These are phyloP conservation scores for Xylaria acuta DNA, from an alignment of 495 filamentous ascomycete genomes.

Conservation along the genomic window DNA sequence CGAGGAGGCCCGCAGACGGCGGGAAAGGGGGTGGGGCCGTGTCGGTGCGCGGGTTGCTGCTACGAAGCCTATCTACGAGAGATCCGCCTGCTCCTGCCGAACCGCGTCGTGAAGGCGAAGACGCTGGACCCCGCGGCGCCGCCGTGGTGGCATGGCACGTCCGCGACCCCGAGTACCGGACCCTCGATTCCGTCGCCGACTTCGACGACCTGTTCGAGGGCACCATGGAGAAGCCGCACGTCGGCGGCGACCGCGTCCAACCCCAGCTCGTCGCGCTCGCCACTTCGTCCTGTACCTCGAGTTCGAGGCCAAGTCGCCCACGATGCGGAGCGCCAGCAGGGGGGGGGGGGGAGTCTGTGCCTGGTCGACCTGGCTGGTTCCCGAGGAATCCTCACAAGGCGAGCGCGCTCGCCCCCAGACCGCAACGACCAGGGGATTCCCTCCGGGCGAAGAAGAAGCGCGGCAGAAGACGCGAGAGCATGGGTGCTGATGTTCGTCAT, in stretches of 20 bases:
- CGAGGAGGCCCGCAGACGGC: conserved; percentile 73
- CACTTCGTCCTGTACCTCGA: conserved; percentile 56
- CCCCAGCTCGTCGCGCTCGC: conserved; percentile 52
- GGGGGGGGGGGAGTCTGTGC: conserved; percentile 53
- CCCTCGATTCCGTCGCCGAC: conserved; percentile 11
- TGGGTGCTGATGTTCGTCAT: conserved; percentile 99
- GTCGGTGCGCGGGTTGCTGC: conserved; percentile 86
- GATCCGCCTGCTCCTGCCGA: conserved; percentile 81
- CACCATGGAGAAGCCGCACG: conserved; percentile 41
- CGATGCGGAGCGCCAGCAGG: conserved; percentile 70
- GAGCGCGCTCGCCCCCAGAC: conserved; percentile 58
- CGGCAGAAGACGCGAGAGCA: conserved; percentile 66
- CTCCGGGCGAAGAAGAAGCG: conserved; percentile 41
- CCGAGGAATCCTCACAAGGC: conserved; percentile 77
- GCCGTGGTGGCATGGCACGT: conserved; percentile 22
- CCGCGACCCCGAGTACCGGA: conserved; percentile 16
- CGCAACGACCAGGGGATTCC: conserved; percentile 16
- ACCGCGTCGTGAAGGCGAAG: conserved; percentile 79
- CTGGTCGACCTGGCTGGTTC: conserved; percentile 57
- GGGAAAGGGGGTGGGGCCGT: conserved; percentile 90
- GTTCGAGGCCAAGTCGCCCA: conserved; percentile 31
- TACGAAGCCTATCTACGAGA: conserved; percentile 97
- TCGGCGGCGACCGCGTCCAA: conserved; percentile 70
- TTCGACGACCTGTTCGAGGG: conserved; percentile 30
- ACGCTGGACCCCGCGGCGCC: not conserved